These are phyloP conservation scores for Pterothamnion heteromorphum DNA, from an alignment of 31 red algal species.

Conservation along the genomic window DNA sequence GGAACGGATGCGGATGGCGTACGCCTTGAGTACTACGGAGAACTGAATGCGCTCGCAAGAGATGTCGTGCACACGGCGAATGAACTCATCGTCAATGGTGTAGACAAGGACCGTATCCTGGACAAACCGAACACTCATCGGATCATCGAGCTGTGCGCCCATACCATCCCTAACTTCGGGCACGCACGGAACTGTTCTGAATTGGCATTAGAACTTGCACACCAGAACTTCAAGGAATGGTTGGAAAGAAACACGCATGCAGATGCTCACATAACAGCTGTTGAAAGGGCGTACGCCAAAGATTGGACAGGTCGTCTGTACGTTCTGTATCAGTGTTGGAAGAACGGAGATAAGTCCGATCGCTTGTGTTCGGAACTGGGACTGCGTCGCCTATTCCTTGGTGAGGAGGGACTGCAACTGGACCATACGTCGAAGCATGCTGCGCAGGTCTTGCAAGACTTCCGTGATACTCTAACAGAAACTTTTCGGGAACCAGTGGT, in stretches of 20 bases:
- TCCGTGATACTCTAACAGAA: not conserved
- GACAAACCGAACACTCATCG: conserved; percentile 8
- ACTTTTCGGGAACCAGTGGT: not conserved
- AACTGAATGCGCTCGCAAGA: not conserved
- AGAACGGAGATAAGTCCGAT: not conserved
- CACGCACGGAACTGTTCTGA: conserved; percentile 15
- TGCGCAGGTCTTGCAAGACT: not conserved
- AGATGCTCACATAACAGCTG: not conserved
- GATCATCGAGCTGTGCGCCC: not conserved
- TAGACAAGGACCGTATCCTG: not conserved
- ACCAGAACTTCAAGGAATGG: not conserved
- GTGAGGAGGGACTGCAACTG: not conserved
- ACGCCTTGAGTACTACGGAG: no score
- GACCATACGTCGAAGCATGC: not conserved
- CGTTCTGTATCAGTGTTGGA: not conserved
- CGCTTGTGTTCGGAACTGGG: not conserved
- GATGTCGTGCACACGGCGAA: not conserved
- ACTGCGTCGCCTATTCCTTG: not conserved
- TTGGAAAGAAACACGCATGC: not conserved
- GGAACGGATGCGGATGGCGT: not conserved
- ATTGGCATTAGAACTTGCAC: no score
- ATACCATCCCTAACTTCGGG: not conserved
- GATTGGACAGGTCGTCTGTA: not conserved
- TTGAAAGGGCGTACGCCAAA: not conserved
- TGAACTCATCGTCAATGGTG: not conserved